Conservation (phyloP, 768 basidiomycete genomes). For the Tricholoma hemisulphureum region DNA sequence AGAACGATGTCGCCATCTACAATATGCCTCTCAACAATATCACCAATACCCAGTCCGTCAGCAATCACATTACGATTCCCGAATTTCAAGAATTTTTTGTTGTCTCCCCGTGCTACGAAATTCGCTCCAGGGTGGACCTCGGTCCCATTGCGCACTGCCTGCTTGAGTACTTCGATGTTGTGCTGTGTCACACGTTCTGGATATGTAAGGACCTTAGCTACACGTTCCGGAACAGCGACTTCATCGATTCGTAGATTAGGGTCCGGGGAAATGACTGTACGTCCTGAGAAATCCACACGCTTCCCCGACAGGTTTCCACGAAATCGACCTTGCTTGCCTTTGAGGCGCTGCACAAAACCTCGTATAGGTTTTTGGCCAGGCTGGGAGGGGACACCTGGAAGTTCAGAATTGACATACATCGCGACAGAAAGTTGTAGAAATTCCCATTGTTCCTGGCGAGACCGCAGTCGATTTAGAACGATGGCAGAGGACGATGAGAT, state of each 20-base stretch:
- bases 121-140: constrained; percentile 95
- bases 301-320: constrained; percentile 98
- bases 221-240: constrained; percentile 94
- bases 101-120: constrained; percentile 80
- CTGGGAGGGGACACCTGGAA: constrained; percentile 88
- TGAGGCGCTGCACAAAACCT: constrained; percentile 95
- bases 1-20: constrained; percentile 94
- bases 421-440: constrained; percentile 92
- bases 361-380: constrained; percentile 92
- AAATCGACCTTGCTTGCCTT: constrained; percentile 99
- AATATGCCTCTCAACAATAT: constrained; percentile 92
- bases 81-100: constrained; percentile 88
- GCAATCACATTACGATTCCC: constrained; percentile 80
- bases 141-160: constrained; percentile 83
- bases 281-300: constrained; percentile 96
- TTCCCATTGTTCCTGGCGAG: constrained; percentile 91
- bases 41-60: constrained; percentile 79
- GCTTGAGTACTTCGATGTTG: constrained; percentile 75
- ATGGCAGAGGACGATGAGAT: not conserved
- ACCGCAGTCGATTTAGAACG: constrained; percentile 1
- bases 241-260: constrained; percentile 99
- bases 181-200: constrained; percentile 92
- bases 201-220: constrained; percentile 93
- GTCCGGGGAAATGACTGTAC: constrained; percentile 98
- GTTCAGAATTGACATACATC: constrained; percentile 97